These are phyloP conservation scores for Globisporangium polare DNA, from an alignment of 352 stramenopile genomes.

Conservation along the genomic window DNA sequence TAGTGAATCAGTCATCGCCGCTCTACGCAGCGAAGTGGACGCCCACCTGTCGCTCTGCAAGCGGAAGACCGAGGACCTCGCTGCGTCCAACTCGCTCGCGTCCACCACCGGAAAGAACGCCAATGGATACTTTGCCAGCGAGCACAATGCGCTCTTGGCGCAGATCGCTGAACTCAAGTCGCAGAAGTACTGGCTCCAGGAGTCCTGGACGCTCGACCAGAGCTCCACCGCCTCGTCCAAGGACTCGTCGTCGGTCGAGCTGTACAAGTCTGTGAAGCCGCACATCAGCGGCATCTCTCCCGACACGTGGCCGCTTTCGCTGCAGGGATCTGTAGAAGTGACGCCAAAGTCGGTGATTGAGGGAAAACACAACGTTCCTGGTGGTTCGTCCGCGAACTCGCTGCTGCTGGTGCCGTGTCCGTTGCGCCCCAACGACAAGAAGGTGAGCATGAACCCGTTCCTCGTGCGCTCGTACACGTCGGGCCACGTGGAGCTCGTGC, in stretches of 20 bases:
- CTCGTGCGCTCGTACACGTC: slow-evolving; percentile 67
- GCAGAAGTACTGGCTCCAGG: slow-evolving; percentile 80
- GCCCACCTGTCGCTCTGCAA: slow-evolving; percentile 53
- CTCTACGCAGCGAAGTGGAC: slow-evolving; percentile 59
- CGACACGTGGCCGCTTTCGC: slow-evolving; percentile 68
- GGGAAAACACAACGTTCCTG: slow-evolving; percentile 40
- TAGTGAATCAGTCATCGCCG: slow-evolving; percentile 34
- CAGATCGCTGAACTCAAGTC: slow-evolving; percentile 67
- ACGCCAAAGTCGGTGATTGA: slow-evolving; percentile 54
- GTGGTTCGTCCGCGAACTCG: slow-evolving; percentile 42
- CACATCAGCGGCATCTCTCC: slow-evolving; percentile 71
- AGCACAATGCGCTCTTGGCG: slow-evolving; percentile 24
- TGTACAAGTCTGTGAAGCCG: slow-evolving; percentile 42
- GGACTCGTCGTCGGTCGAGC: slow-evolving; percentile 11
- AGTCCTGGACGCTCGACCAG: slow-evolving; percentile 38
- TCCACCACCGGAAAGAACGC: neutral
- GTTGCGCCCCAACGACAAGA: slow-evolving; percentile 27
- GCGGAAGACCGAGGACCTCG: slow-evolving; percentile 27
- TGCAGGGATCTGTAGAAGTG: slow-evolving; percentile 63
- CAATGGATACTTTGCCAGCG: slow-evolving; percentile 4
- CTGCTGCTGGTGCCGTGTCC: slow-evolving; percentile 48
- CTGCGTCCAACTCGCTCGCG: neutral
- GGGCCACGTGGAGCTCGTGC: slow-evolving; percentile 68
- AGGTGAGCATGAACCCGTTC: slow-evolving; percentile 37
- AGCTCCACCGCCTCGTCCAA: slow-evolving; percentile 2